Conservation (phyloP, 2,329 filamentous ascomycete genomes). For the Xenoacremonium recifei region DNA sequence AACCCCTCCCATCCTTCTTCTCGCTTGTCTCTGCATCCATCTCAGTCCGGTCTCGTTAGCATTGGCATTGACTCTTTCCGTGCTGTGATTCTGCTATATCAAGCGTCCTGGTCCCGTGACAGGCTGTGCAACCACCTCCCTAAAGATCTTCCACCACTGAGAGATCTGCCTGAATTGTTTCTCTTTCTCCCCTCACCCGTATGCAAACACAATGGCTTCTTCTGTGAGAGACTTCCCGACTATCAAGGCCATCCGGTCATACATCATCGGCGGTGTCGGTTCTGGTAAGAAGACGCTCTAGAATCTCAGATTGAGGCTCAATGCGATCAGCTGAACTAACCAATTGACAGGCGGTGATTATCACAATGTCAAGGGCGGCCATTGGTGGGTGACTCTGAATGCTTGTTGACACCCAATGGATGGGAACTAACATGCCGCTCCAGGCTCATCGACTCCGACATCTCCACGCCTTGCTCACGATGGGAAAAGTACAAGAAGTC, state of each 20-base stretch:
- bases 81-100: too few relatives aligned
- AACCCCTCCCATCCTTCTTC: too few relatives aligned
- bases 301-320: not conserved
- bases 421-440: conserved; percentile 17
- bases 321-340: not conserved
- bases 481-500: conserved; percentile 88
- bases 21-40: too few relatives aligned
- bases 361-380: conserved; percentile 80
- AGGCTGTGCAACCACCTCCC: too few relatives aligned
- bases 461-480: conserved; percentile 87
- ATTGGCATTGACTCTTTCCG: too few relatives aligned
- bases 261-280: conserved; percentile 52
- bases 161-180: too few relatives aligned
- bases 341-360: conserved; percentile 68
- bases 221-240: conserved; percentile 62
- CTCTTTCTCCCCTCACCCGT: too few relatives aligned
- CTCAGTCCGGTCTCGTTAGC: too few relatives aligned
- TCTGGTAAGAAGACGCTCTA: conserved; percentile 26
- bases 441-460: conserved; percentile 89
- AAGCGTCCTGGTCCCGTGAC: too few relatives aligned
- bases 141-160: too few relatives aligned
- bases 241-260: conserved; percentile 74
- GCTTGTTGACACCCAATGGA: conserved; percentile 1
- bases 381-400: conserved; percentile 61
- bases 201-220: conserved; percentile 44